Evolutionary conservation across 306 rosid species (phyloP).

Genomic region (Cucumis hystrix): DNA sequence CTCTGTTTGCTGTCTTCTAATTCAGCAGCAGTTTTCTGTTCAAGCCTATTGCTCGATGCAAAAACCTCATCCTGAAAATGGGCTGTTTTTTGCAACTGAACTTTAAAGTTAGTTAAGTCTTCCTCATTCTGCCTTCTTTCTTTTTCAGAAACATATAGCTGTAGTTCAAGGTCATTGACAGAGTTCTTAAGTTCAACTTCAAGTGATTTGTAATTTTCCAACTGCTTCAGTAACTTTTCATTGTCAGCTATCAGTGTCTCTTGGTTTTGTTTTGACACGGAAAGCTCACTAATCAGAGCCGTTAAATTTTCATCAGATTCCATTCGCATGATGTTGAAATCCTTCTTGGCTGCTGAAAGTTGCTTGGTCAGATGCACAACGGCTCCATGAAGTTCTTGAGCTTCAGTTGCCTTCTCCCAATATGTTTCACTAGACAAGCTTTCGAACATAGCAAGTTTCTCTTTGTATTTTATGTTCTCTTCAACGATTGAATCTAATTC

Average conservation of each 20-base stretch:
- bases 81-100: constrained; percentile 11
- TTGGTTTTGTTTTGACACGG: constrained; percentile 14
- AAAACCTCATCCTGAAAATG: constrained; percentile 12
- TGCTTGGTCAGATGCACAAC: constrained; percentile 11
- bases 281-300: constrained; percentile 14
- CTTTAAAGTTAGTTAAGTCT: constrained; percentile 14
- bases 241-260: constrained; percentile 10
- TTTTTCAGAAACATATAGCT: constrained; percentile 21
- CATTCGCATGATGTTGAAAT: constrained; percentile 13
- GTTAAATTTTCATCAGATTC: constrained; percentile 18
- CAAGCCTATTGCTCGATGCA: constrained; percentile 13
- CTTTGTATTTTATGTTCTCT: constrained; percentile 18
- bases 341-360: constrained; percentile 18
- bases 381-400: constrained; percentile 18
- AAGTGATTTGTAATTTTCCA: constrained; percentile 20
- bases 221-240: constrained; percentile 17
- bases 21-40: constrained; percentile 15
- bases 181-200: constrained; percentile 20
- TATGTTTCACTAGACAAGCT: constrained; percentile 18
- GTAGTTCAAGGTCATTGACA: constrained; percentile 22
- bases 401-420: constrained; percentile 23
- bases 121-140: constrained; percentile 19
- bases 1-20: constrained; percentile 20
- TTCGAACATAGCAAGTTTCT: constrained; percentile 12
- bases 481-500: constrained; percentile 26